Evolutionary conservation across 257 asterid species (phyloP).

Genomic region (Penstemon barbatus): DNA sequence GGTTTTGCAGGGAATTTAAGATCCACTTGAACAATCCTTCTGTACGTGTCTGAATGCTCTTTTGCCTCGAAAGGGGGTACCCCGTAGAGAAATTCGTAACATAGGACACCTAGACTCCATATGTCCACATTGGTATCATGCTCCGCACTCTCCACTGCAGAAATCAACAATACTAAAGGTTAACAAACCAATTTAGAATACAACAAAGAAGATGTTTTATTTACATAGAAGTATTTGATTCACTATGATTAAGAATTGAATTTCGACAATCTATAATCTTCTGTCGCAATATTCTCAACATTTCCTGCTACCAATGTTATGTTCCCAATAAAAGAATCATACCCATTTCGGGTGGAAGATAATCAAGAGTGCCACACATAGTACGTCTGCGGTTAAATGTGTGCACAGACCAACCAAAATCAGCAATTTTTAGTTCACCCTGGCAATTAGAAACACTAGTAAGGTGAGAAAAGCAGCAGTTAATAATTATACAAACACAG

Average conservation of each 20-base stretch:
- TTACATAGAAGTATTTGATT: not conserved
- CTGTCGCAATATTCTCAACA: not conserved
- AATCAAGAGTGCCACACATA: conserved; percentile 98
- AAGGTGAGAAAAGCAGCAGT: conserved; percentile 22
- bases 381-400: conserved; percentile 93
- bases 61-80: conserved; percentile 94
- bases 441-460: conserved; percentile 32
- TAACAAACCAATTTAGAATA: not conserved
- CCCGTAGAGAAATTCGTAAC: conserved; percentile 95
- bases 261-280: not conserved
- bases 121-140: conserved; percentile 95
- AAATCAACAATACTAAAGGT: not conserved
- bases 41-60: conserved; percentile 92
- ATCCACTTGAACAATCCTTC: conserved; percentile 94
- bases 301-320: not conserved
- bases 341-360: conserved; percentile 99
- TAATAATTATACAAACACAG: conserved; percentile 6
- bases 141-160: conserved; percentile 88
- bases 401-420: conserved; percentile 99
- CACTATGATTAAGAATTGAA: too few species aligned
- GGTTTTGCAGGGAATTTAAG: conserved; percentile 89
- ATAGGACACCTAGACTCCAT: conserved; percentile 95
- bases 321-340: conserved; percentile 24
- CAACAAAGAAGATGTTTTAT: not conserved
- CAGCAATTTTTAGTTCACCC: conserved; percentile 98